These are phyloP conservation scores for Lentinula aciculospora DNA, from an alignment of 768 basidiomycete species.

Conservation along the genomic window DNA sequence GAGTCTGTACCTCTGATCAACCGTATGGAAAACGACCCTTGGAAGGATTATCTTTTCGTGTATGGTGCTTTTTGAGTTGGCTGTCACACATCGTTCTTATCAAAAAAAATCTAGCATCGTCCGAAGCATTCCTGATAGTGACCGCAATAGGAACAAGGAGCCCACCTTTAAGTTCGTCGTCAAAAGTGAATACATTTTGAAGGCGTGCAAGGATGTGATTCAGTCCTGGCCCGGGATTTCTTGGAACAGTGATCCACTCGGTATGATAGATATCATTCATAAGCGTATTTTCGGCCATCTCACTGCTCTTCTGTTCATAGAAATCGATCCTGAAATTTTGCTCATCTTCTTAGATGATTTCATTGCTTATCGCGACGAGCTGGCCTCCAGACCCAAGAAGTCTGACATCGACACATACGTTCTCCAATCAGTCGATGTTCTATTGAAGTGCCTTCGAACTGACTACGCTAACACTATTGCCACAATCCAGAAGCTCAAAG, in stretches of 20 bases:
- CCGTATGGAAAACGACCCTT: slow-evolving; percentile 40
- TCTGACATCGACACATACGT: slow-evolving; percentile 36
- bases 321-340: slow-evolving; percentile 56
- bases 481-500: slow-evolving; percentile 39
- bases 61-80: slow-evolving; percentile 16
- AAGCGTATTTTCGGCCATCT: neutral
- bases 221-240: slow-evolving; percentile 54
- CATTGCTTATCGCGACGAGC: slow-evolving; percentile 32
- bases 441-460: slow-evolving; percentile 41
- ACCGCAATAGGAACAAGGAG: slow-evolving; percentile 22
- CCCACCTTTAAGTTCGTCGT: slow-evolving; percentile 48
- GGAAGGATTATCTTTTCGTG: slow-evolving; percentile 56
- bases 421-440: slow-evolving; percentile 40
- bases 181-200: slow-evolving; percentile 53
- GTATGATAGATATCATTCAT: slow-evolving; percentile 25
- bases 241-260: slow-evolving; percentile 54
- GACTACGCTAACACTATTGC: slow-evolving; percentile 46
- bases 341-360: slow-evolving; percentile 47
- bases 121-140: slow-evolving; percentile 38
- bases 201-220: slow-evolving; percentile 55
- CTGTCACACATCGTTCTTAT: neutral
- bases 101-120: slow-evolving; percentile 36
- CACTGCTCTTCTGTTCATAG: neutral
- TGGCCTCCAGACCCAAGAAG: slow-evolving; percentile 29
- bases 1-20: slow-evolving; percentile 38